A percentile compares a stretch with the other conserved stretches of the same genome.
Evolutionary conservation across 1,284 basidiomycete genomes (phyloP).

Genomic region (Kalmanozyma brasiliensis): DNA sequence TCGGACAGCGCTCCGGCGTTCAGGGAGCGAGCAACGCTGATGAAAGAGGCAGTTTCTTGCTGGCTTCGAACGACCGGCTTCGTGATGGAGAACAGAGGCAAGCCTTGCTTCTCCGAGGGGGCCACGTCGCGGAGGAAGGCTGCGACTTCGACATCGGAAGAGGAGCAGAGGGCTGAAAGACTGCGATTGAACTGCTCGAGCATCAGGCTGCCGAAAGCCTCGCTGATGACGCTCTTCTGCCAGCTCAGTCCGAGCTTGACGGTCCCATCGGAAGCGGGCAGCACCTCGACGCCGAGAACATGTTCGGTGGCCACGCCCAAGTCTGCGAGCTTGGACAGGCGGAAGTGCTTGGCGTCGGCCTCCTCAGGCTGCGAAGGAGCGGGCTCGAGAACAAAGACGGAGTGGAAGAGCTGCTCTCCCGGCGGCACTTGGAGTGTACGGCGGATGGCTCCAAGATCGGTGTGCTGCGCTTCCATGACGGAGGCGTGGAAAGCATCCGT

Average conservation of each 20-base stretch:
- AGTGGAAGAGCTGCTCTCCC: constrained; percentile 60
- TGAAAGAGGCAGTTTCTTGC: neutral
- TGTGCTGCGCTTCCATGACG: constrained; percentile 48
- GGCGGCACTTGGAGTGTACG: constrained; percentile 49
- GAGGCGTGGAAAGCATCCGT: constrained; percentile 47
- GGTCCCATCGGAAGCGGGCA: constrained; percentile 28
- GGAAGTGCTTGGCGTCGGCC: constrained; percentile 10
- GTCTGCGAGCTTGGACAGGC: constrained; percentile 37
- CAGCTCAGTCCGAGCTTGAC: constrained; percentile 52
- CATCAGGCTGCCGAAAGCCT: constrained; percentile 39
- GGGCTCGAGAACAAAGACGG: constrained; percentile 66
- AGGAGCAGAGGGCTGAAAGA: constrained; percentile 32
- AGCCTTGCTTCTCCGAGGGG: neutral
- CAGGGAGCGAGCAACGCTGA: constrained; percentile 18
- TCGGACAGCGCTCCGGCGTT: constrained; percentile 13
- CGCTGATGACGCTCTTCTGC: constrained; percentile 36
- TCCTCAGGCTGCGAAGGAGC: constrained; percentile 10
- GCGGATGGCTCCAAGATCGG: constrained; percentile 56
- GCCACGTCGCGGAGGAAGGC: constrained; percentile 10
- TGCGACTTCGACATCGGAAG: constrained; percentile 8
- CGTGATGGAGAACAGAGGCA: constrained; percentile 15
- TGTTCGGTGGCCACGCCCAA: constrained; percentile 62
- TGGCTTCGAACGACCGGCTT: neutral
- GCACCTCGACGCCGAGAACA: constrained; percentile 59
- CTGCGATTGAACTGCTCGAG: constrained; percentile 51